Evolutionary conservation across 164 flowering plant species (phyloP), one percentile per base, ranked within the genome.

Genomic region (Buxus sempervirens): DNA sequence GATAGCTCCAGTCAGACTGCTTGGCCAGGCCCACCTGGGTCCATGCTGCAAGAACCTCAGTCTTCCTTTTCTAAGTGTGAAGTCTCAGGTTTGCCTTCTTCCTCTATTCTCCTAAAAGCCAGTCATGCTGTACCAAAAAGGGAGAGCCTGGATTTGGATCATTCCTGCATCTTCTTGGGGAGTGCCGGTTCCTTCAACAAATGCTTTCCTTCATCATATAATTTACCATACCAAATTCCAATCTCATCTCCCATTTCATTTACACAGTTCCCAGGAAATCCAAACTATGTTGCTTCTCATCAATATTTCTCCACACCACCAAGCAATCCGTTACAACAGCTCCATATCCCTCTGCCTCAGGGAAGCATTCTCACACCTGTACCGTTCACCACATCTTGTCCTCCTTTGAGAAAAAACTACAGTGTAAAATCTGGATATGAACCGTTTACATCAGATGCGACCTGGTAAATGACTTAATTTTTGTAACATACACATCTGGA

Each of bases 1-100:
- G 66, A 54, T 55, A 64, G 28, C 57, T 49, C 66, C 38, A 45
- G 69, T 12, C 68, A 20, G 41, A 58, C 60, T 9, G 26, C 41
- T 62, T 67, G 57, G 60, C 76, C 75, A 18, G 70, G 71, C 22
- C 75, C 72, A 59, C 73, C 81, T 21, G 80, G 77, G 27, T 68
- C 72, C 4, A 23, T 69, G 74, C 71, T 65, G 55, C 60, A 45
- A 0, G 69, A 60, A 10, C 61, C 74, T 48, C 70, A 23, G 36
- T 18, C 67, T 45, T 55, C 63, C 63, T 28, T 32, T 53, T 54
- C 25, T 54, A 53, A 64, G 25, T 21, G 4, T 67, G 36, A 25
- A 14, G 19, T 23, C 5, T 9, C 18, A 5, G 41, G 36, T 41
- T 56, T 58, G 32, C 26, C 55, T 22, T 55, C 63, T 58, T 16